Evolutionary conservation across 2,329 filamentous ascomycete genomes (phyloP), one percentile per base, ranked within the genome.

Genomic region (Arthrinium puccinioides): DNA sequence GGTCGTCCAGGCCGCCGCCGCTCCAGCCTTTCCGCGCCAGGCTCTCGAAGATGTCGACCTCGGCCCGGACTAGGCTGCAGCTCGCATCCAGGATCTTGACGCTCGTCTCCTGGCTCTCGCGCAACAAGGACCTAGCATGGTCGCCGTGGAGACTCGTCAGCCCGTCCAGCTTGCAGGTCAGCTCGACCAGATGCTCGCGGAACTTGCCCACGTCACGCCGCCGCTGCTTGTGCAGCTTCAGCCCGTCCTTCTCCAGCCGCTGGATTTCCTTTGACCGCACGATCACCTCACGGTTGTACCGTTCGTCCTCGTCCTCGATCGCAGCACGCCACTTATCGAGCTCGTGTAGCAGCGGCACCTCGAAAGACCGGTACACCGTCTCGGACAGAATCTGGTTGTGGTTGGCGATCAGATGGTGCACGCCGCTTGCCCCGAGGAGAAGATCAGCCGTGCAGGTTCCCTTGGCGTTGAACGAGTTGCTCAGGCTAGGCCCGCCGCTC

Each of bases 351-450:
- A 84, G 62, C 4, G 79, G 79, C 25, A 83, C 77, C 57, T 84
- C 79, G 54, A 84, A 83, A 41, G 68, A 70, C 38, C 79, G 69
- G 57, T 84, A 83, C 8, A 84, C 76, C 1, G 77, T 82, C 59
- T 84, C 79, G 45, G 70, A 76, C 4, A 84, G 69, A 48, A 84
- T 83, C 52, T 82, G 77, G 55, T 82, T 76, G 62, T 84, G 79
- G 59, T 83, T 84, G 31, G 79, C 79, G 40, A 82, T 66, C 15
- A 84, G 67, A 50, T 83, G 76, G 53, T 84, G 79, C 27, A 83
- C 68, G 24, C 79, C 79, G 23, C 75, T 74, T 10, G 77, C 74
- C 21, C 75, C 70, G 41, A 84, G 63, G 30, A 84, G 64, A 37
- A 69, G 67, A 57, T 82, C 77, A 13, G 78, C 79, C 1, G 79